Conservation (phyloP, 2,329 filamentous ascomycete species). For the Colletotrichum chrysophilum region DNA sequence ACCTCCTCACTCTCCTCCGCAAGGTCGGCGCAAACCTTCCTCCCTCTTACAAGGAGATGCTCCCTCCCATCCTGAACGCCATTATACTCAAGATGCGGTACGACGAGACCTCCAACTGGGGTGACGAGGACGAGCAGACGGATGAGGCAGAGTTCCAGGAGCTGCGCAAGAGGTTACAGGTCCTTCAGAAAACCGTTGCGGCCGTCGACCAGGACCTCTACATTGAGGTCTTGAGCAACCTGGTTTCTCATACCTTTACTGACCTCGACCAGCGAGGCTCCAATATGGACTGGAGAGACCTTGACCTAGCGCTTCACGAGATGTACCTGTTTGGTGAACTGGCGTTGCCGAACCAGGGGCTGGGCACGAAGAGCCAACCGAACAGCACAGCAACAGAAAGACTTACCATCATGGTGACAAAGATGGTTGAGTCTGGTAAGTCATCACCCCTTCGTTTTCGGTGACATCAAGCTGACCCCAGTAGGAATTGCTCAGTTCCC, state of each 20-base stretch:
- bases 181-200: conserved; percentile 91
- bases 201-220: conserved; percentile 88
- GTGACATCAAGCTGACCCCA: conserved; percentile 26
- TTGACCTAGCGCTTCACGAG: conserved; percentile 92
- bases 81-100: conserved; percentile 97
- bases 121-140: conserved; percentile 90
- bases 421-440: conserved; percentile 91
- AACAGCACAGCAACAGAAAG: conserved; percentile 80
- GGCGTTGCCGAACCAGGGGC: conserved; percentile 83
- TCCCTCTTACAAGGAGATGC: conserved; percentile 77
- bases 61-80: conserved; percentile 87
- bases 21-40: conserved; percentile 73
- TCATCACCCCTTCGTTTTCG: conserved; percentile 13
- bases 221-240: conserved; percentile 83
- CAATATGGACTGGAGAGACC: conserved; percentile 89
- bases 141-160: conserved; percentile 98
- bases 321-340: conserved; percentile 96
- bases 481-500: conserved; percentile 82
- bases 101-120: conserved; percentile 93
- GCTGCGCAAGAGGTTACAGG: conserved; percentile 85
- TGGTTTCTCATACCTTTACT: conserved; percentile 88
- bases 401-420: conserved; percentile 89
- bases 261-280: conserved; percentile 76
- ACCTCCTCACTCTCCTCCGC: conserved; percentile 88
- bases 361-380: conserved; percentile 86